Percentiles rank a stretch among this genome's conserved stretches.
Conservation (phyloP, 2,329 filamentous ascomycete species). For the Neurospora crassa region DNA sequence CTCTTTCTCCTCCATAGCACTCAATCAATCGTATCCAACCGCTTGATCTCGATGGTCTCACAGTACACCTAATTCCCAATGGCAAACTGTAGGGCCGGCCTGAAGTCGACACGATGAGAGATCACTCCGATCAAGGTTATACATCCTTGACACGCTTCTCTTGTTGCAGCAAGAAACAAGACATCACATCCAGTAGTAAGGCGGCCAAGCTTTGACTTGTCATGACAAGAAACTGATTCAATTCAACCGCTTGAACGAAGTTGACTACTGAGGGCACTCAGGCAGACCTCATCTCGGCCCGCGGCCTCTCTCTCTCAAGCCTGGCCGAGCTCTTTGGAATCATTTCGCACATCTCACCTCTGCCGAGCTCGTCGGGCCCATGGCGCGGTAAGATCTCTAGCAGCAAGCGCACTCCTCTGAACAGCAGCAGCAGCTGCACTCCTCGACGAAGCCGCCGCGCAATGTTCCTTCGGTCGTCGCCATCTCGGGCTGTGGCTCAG, state of each 20-base stretch:
- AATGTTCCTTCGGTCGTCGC: conserved; percentile 9
- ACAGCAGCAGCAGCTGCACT: conserved; percentile 23
- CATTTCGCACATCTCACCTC: background rate
- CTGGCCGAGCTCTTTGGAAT: background rate
- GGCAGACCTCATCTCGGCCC: background rate
- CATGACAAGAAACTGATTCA: background rate
- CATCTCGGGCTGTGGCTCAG: conserved; percentile 20
- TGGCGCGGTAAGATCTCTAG: conserved; percentile 9
- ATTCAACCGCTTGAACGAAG: background rate
- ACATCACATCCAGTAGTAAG: background rate
- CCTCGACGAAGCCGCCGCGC: conserved; percentile 24
- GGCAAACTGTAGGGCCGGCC: background rate
- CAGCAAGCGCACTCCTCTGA: conserved; percentile 22
- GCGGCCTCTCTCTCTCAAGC: background rate
- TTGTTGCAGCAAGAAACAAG: background rate
- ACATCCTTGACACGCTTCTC: background rate
- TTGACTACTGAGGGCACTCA: background rate
- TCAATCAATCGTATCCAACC: too few relatives aligned
- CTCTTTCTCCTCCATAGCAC: too few relatives aligned
- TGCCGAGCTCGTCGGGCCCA: background rate
- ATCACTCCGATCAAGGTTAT: background rate
- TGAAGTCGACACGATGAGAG: background rate
- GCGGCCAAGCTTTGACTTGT: background rate
- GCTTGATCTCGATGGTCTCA: too few relatives aligned
- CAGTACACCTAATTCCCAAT: background rate